Percentiles rank a stretch among this genome's conserved stretches.
These are phyloP conservation scores for Terana coerulea DNA, from an alignment of 768 basidiomycete species.

Conservation along the genomic window DNA sequence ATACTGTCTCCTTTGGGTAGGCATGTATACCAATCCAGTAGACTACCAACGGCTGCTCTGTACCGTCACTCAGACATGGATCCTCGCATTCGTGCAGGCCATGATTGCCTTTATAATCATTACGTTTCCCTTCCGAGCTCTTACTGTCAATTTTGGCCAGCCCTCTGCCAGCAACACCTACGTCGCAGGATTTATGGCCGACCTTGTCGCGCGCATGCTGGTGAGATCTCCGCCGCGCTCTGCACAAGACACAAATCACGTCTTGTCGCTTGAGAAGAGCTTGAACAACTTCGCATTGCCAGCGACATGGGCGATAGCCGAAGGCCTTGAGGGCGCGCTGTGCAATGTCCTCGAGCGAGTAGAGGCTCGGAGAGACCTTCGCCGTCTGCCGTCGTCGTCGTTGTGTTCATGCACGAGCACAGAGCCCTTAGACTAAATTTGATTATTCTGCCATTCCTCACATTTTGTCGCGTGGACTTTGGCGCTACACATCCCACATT, in stretches of 20 bases:
- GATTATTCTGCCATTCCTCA: too few relatives aligned
- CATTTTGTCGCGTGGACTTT: too few relatives aligned
- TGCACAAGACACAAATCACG: background rate
- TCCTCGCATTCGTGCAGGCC: too few relatives aligned
- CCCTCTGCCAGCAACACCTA: constrained; percentile 27
- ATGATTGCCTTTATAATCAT: constrained; percentile 20
- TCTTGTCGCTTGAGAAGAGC: constrained; percentile 8
- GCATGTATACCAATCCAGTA: too few relatives aligned
- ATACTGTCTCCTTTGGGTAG: too few relatives aligned
- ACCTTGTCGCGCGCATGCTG: constrained; percentile 9
- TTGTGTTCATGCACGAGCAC: too few relatives aligned
- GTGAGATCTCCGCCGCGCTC: constrained; percentile 7
- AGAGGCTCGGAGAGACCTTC: too few relatives aligned
- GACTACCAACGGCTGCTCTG: too few relatives aligned
- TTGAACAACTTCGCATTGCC: too few relatives aligned
- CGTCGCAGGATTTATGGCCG: constrained; percentile 12
- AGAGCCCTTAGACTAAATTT: too few relatives aligned
- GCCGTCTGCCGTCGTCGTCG: too few relatives aligned
- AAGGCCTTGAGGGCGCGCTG: constrained; percentile 6
- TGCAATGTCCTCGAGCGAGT: background rate
- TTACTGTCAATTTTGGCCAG: constrained; percentile 30
- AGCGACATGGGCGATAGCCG: constrained; percentile 9
- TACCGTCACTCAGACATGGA: background rate
- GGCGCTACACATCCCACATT: too few relatives aligned
- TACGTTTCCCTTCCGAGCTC: constrained; percentile 14